Evolutionary conservation across 23 red algal genomes (phyloP).

Genomic region (Gracilaria caudata): DNA sequence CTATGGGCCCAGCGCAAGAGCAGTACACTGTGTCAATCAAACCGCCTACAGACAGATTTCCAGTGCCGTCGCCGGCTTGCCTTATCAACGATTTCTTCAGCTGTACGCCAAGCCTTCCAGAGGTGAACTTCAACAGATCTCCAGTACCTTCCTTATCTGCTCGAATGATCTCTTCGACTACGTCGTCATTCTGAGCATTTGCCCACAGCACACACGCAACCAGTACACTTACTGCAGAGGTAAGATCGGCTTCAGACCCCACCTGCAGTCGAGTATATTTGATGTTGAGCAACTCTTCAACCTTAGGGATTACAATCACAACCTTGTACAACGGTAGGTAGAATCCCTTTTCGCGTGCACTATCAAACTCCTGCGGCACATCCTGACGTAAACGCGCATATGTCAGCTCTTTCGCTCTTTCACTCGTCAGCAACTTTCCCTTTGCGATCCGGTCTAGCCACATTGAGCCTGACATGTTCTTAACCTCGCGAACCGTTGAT

Average conservation of each 20-base stretch:
- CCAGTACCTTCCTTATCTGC: background rate
- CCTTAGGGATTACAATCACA: background rate
- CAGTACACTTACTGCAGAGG: conserved; percentile 7
- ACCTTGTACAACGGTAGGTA: conserved; percentile 17
- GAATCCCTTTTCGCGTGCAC: conserved; percentile 20
- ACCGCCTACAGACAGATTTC: conserved; percentile 6
- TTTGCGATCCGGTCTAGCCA: conserved; percentile 14
- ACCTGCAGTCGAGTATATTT: conserved; percentile 5
- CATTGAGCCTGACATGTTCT: conserved; percentile 1
- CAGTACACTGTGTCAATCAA: conserved; percentile 6
- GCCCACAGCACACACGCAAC: conserved; percentile 7
- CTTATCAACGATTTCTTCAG: conserved; percentile 1
- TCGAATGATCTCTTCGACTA: conserved; percentile 14
- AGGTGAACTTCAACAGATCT: background rate
- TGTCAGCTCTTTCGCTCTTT: conserved; percentile 17
- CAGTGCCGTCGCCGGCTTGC: background rate
- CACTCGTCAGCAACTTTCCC: background rate
- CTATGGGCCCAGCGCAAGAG: background rate
- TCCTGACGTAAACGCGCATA: conserved; percentile 1
- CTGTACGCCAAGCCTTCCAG: background rate
- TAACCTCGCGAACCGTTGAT: background rate
- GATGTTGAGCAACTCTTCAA: conserved; percentile 21
- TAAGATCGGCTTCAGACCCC: conserved; percentile 6
- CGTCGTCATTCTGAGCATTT: conserved; percentile 8
- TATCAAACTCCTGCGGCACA: conserved; percentile 7